phyloP scores from a whole-genome alignment of 768 basidiomycete genomes.

The Russula compacta region DNA sequence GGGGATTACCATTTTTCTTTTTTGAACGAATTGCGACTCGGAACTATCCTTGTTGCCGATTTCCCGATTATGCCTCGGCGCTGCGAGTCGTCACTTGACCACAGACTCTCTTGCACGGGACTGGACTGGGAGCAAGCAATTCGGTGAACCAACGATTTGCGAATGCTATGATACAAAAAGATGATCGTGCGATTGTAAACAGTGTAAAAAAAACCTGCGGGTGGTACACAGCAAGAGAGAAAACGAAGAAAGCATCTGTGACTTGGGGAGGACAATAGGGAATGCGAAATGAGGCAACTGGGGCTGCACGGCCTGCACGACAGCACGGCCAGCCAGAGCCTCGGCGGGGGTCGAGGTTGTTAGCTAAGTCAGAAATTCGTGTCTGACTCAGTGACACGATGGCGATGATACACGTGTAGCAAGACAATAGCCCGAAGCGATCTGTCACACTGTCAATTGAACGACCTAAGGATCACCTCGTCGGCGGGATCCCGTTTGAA shows the following conservation, averaged over 20 bases:
- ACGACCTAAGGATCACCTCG: conserved; percentile 9
- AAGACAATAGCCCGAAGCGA: not conserved
- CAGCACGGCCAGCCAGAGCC: not conserved
- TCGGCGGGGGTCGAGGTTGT: not conserved
- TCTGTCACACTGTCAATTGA: not conserved
- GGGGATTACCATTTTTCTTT: not conserved
- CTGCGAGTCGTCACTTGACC: not conserved
- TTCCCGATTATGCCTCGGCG: not conserved
- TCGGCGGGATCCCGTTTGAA: conserved; percentile 11
- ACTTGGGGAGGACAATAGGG: not conserved
- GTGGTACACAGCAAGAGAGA: conserved; percentile 3
- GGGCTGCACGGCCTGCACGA: no score
- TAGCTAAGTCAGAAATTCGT: conserved; percentile 9
- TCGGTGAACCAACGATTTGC: not conserved
- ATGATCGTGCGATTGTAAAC: conserved; percentile 7
- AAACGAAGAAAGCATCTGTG: not conserved
- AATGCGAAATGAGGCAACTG: not conserved
- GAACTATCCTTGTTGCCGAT: not conserved
- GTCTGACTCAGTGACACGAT: not conserved
- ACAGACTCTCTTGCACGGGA: not conserved
- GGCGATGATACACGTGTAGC: not conserved
- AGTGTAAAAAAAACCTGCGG: not conserved
- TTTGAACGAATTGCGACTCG: not conserved
- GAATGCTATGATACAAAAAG: conserved; percentile 10
- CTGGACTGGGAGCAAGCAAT: not conserved